Base-by-base conservation (phyloP, 2,329 filamentous ascomycete genomes). In the Alternaria triticimaculans region DNA sequence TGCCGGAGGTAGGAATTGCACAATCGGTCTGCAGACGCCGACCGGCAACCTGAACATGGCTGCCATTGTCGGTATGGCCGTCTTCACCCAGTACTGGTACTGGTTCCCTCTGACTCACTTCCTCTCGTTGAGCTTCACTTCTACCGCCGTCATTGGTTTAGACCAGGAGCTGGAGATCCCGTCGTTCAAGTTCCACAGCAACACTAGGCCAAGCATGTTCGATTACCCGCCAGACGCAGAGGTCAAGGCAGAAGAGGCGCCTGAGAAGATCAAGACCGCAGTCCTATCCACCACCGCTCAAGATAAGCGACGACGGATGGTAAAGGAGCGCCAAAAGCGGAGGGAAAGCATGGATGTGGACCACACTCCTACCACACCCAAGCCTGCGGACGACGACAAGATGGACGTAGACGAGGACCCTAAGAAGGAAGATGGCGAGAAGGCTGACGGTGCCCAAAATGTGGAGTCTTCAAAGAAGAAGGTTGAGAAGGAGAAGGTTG, bases 1-100 rank as follows among this genome's bases (percentile, higher is more conserved):
- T 82, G 96, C 96, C 65, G 96, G 96, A 78, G 96, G 96, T 54
- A 92, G 96, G 65, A 99, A 99, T 84, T 99, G 96, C 86, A 97
- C 96, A 18, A 98, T 99, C 72, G 95, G 95, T 28, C 87, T 99
- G 43, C 96, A 99, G 81, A 99, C 96, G 2, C 96, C 97, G 82
- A 97, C 95, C 0, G 96, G 96, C 68, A 99, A 97, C 79, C 89
- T 99, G 70, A 98, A 99, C 85, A 97, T 99, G 94, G 90, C 94
- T 18, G 96, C 93, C 65, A 97, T 99, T 70, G 94, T 99, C 18
- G 96, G 96, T 71, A 97, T 97, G 90, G 95, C 94, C 26, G 92
- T 99, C 58, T 99, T 99, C 83, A 97, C 94, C 9, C 96, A 99
- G 80, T 99, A 99, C 85, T 99, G 96, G 96, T 99, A 99, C 85